These are phyloP conservation scores for Penicillium fimorum DNA, from an alignment of 495 filamentous ascomycete genomes.

Conservation along the genomic window DNA sequence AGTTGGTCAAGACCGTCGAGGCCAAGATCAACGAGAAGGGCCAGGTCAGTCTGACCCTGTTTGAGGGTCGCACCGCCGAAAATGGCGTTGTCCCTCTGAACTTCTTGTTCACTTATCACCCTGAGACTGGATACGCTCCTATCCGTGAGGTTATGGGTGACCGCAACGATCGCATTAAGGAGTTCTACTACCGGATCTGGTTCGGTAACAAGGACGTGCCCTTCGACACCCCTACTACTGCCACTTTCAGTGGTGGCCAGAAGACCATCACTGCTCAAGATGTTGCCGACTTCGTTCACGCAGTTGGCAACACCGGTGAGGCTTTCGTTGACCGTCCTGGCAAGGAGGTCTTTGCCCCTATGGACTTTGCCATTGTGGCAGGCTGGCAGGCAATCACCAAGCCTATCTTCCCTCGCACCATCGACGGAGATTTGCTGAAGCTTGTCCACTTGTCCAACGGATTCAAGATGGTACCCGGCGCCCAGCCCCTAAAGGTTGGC, in stretches of 20 bases:
- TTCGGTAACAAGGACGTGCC: constrained; percentile 85
- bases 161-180: constrained; percentile 94
- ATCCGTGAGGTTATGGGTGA: constrained; percentile 93
- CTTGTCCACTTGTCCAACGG: constrained; percentile 94
- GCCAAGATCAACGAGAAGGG: constrained; percentile 70
- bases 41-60: constrained; percentile 80
- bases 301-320: constrained; percentile 95
- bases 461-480: constrained; percentile 97
- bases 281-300: constrained; percentile 97
- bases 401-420: constrained; percentile 92
- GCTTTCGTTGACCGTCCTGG: constrained; percentile 97
- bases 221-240: constrained; percentile 78
- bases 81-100: constrained; percentile 75
- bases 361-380: constrained; percentile 98
- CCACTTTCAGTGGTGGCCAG: constrained; percentile 83
- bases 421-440: constrained; percentile 92
- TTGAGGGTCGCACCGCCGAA: constrained; percentile 83
- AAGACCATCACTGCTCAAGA: constrained; percentile 82
- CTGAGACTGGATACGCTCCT: constrained; percentile 90
- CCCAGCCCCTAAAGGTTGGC: constrained; percentile 89
- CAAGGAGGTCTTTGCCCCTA: constrained; percentile 91
- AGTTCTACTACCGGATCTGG: constrained; percentile 95
- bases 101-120: constrained; percentile 86
- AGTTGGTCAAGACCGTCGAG: constrained; percentile 81
- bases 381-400: constrained; percentile 99